Evolutionary conservation across 495 filamentous ascomycete species (phyloP).

Genomic region (Neurospora cerealis): DNA sequence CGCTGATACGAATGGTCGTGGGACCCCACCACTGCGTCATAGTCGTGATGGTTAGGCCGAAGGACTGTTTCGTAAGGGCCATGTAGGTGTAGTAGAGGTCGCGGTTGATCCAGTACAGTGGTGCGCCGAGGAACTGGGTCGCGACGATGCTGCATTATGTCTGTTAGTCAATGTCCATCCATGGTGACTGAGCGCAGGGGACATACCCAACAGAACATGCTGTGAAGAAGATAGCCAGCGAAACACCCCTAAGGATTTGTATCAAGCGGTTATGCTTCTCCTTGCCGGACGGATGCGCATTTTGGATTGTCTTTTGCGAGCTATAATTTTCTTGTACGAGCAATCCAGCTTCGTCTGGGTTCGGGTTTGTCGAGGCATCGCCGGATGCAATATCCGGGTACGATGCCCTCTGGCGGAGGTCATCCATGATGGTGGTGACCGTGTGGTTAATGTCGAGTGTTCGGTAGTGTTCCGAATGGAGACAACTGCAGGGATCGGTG

Average conservation of each 20-base stretch:
- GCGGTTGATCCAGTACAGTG: slow-evolving; percentile 58
- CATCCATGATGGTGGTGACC: background rate
- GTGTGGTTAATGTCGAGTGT: background rate
- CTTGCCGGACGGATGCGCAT: slow-evolving; percentile 50
- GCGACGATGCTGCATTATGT: slow-evolving; percentile 41
- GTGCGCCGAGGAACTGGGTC: slow-evolving; percentile 58
- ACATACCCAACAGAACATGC: slow-evolving; percentile 40
- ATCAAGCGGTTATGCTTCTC: slow-evolving; percentile 57
- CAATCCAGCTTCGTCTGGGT: background rate
- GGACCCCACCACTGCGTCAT: slow-evolving; percentile 79
- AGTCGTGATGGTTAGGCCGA: slow-evolving; percentile 61
- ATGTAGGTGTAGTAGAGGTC: slow-evolving; percentile 70
- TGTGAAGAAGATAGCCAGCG: slow-evolving; percentile 56
- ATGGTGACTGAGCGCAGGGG: background rate
- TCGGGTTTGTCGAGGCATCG: background rate
- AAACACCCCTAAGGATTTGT: slow-evolving; percentile 54
- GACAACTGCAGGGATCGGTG: background rate
- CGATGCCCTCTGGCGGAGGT: background rate
- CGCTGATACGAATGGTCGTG: slow-evolving; percentile 64
- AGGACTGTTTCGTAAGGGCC: slow-evolving; percentile 65
- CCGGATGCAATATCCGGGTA: background rate
- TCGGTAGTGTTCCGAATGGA: background rate
- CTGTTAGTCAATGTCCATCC: background rate
- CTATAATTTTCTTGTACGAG: background rate
- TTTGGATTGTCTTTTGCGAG: background rate